Base-by-base conservation (phyloP, 2,329 filamentous ascomycete genomes). In the Diaporthe helianthi region DNA sequence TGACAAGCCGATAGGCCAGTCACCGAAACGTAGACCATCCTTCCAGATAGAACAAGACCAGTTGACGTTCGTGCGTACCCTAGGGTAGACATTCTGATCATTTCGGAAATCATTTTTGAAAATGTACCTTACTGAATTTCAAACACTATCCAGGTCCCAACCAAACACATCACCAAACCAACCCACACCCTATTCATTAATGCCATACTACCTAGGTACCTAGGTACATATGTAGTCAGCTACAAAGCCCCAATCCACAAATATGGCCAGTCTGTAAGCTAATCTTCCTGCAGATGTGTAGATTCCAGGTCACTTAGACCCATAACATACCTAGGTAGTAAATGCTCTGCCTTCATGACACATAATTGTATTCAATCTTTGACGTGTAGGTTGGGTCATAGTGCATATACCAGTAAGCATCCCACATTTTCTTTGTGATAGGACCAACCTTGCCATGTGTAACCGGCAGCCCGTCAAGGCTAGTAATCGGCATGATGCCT, bases 401-500 rank as follows among this genome's bases (percentile, higher is more conserved):
- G 73, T 86, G 84, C 76, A 85, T 79, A 1, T 73, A 78, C 84
- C 84, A 86, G 72, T 86, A 86, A 1, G 72, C 75, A 76, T 86
- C 83, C 83, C 84, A 86, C 26, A 86, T 85, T 63, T 74, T 77
- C 74, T 76, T 80, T 0, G 84, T 85, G 15, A 86, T 74, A 1
- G 80, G 77, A 0, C 84, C 84, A 31, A 85, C 67, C 72, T 80
- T 78, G 0, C 83, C 84, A 66, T 76, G 77, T 2, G 77, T 78
- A 0, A 86, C 75, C 0, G 78, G 76, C 64, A 78, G 72, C 0
- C 80, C 83, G 72, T 86, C 84, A 2, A 86, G 74, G 0, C 65
- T 70, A 0, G 82, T 84, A 31, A 86, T 84, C 0, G 84, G 84
- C 84, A 86, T 86, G 22, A 86, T 80, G 0, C 84, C 84, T 1